Percentiles rank a stretch among this genome's conserved stretches.
These are phyloP conservation scores for Chaetomium sp. DNA, from an alignment of 2,329 filamentous ascomycete species.

Conservation along the genomic window DNA sequence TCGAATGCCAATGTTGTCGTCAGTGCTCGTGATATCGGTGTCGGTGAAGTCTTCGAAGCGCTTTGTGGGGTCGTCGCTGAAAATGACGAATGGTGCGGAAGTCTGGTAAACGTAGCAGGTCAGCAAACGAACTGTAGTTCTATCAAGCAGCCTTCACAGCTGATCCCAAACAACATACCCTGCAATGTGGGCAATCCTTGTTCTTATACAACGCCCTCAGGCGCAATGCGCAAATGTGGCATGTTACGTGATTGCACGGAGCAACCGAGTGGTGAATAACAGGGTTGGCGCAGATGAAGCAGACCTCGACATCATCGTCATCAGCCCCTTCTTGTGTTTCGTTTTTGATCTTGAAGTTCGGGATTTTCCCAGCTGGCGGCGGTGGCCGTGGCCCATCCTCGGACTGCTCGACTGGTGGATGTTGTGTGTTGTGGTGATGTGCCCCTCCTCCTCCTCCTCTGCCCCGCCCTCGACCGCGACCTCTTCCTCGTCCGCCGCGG, in stretches of 20 bases:
- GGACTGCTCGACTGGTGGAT: not conserved
- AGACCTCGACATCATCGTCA: conserved; percentile 69
- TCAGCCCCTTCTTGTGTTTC: conserved; percentile 34
- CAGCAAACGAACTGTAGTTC: not conserved
- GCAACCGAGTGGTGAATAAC: conserved; percentile 83
- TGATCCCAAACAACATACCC: conserved; percentile 48
- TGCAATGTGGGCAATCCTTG: conserved; percentile 92
- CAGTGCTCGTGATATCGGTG: conserved; percentile 66
- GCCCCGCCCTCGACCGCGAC: conserved; percentile 16
- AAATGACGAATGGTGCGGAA: conserved; percentile 75
- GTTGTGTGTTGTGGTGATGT: conserved; percentile 15
- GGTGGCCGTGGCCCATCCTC: conserved; percentile 14
- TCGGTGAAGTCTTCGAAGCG: conserved; percentile 76
- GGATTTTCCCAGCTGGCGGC: conserved; percentile 20
- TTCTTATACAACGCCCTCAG: conserved; percentile 93
- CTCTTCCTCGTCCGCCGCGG: not conserved
- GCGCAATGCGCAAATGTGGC: conserved; percentile 88
- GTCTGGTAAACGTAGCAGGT: conserved; percentile 34
- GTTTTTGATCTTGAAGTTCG: conserved; percentile 25
- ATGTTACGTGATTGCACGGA: conserved; percentile 93
- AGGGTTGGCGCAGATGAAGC: conserved; percentile 94
- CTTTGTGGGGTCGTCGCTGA: conserved; percentile 79
- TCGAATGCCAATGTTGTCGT: conserved; percentile 83
- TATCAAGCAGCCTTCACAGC: not conserved
- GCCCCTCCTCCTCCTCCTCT: conserved; percentile 34